Evolutionary conservation across 768 basidiomycete species (phyloP), one percentile per base, ranked within the genome.

Genomic region (Lactarius indigo): DNA sequence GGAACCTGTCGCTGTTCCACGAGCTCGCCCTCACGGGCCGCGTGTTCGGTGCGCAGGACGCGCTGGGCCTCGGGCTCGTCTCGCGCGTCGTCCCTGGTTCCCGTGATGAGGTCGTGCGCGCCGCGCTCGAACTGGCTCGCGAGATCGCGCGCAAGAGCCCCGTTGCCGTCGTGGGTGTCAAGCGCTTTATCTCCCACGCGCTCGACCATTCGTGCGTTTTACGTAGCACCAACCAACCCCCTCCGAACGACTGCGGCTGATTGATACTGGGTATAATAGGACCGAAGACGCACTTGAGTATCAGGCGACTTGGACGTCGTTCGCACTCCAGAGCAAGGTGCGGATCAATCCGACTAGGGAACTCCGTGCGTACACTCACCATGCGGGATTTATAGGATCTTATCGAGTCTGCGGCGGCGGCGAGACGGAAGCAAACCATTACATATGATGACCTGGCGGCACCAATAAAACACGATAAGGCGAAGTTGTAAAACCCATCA

Each of bases 1-100:
- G 87, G 0, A 94, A 93, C 76, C 81, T 85, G 33, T 91, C 89
- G 2, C 80, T 90, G 15, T 77, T 86, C 2, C 82, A 85, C 57
- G 94, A 96, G 74, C 80, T 95, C 15, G 87, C 91, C 0, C 86
- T 91, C 71, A 91, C 91, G 0, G 87, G 84, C 1, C 81, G 90
- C 3, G 75, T 76, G n/a, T 96, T 97, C 76, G 79, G 80, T 3
- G 85, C 90, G 0, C 71, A 73, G 0, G 91, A 92, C 69, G 94
- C 94, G 0, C 75, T 79, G 64, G 78, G 78, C 42, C 74, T 95
- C 1, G 95, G 94, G 0, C 80, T 96, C 37, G 79, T 96, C 2
- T 94, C 91, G 17, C 81, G 82, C 35, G 68, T 70, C 6, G 85
- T 96, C 0, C 66, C 78, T 1, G 93, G 93, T 0, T 83, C 87